Conservation (phyloP, 805 yeast species). For the Metschnikowia anglica region DNA sequence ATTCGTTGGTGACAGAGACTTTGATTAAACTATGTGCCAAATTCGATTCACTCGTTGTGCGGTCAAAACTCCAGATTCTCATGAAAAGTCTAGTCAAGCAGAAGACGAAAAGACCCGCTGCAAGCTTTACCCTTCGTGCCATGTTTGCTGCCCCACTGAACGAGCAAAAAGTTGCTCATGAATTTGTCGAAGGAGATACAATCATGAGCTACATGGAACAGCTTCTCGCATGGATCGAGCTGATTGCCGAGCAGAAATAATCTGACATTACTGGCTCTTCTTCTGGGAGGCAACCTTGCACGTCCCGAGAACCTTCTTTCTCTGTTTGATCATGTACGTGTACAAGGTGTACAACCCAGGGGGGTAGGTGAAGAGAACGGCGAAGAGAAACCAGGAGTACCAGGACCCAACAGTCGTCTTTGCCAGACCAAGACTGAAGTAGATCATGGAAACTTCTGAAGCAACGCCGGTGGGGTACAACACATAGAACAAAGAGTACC, state of each 20-base stretch:
- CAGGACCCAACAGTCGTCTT: constrained; percentile 45
- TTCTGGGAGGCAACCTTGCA: constrained; percentile 11
- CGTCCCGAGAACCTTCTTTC: constrained; percentile 67
- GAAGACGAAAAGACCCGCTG: constrained; percentile 8
- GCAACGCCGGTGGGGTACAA: constrained; percentile 93
- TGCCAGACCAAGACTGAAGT: constrained; percentile 73
- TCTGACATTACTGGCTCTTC: constrained; percentile 13
- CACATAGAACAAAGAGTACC: constrained; percentile 80
- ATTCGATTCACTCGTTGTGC: constrained; percentile 42
- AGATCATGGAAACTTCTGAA: constrained; percentile 71
- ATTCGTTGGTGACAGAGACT: constrained; percentile 40
- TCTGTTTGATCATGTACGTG: constrained; percentile 85
- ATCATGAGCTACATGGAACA: constrained; percentile 32
- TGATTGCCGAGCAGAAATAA: constrained; percentile 2
- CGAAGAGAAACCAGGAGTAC: constrained; percentile 56
- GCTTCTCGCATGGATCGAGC: constrained; percentile 32
- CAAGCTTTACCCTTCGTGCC: constrained; percentile 15
- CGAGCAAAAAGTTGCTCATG: constrained; percentile 16
- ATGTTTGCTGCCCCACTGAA: constrained; percentile 19
- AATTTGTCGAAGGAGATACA: constrained; percentile 34
- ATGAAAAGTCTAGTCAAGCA: constrained; percentile 22
- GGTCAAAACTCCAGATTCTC: constrained; percentile 40
- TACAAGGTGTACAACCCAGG: constrained; percentile 88
- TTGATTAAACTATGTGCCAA: constrained; percentile 42
- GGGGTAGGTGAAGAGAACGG: constrained; percentile 62